phyloP scores from a whole-genome alignment of 441 rosid species.

The Theobroma grandiflorum region DNA sequence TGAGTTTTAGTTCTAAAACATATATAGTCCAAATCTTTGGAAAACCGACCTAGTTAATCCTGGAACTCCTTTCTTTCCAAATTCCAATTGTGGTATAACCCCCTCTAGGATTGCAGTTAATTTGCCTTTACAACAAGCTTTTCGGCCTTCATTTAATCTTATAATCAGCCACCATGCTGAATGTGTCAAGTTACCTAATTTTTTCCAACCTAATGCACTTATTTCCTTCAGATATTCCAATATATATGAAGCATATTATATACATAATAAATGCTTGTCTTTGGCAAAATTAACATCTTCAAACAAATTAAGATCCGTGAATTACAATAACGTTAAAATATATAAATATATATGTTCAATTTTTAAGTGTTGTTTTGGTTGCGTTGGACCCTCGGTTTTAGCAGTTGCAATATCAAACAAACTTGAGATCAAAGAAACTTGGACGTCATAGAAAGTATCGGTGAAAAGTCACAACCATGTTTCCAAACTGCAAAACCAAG shows the following conservation, averaged over 20 bases:
- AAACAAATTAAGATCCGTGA: neutral
- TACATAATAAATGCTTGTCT: neutral
- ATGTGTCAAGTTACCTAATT: neutral
- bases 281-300: neutral
- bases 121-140: neutral
- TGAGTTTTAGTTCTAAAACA: neutral
- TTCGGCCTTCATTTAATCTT: too few species aligned
- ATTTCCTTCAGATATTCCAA: too few species aligned
- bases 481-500: neutral
- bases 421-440: slow-evolving; percentile 41
- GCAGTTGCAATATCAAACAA: slow-evolving; percentile 28
- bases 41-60: neutral
- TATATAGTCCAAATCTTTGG: neutral
- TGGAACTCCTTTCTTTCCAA: neutral
- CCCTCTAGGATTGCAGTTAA: neutral
- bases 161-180: neutral
- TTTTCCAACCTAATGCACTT: too few species aligned
- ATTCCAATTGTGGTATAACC: neutral
- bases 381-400: neutral
- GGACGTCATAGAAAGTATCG: slow-evolving; percentile 24
- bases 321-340: neutral
- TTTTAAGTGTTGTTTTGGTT: neutral
- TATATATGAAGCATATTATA: neutral
- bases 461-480: slow-evolving; percentile 37
- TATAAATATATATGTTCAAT: too few species aligned